Conservation (phyloP, 805 yeast species). For the Candida vaughaniae region DNA sequence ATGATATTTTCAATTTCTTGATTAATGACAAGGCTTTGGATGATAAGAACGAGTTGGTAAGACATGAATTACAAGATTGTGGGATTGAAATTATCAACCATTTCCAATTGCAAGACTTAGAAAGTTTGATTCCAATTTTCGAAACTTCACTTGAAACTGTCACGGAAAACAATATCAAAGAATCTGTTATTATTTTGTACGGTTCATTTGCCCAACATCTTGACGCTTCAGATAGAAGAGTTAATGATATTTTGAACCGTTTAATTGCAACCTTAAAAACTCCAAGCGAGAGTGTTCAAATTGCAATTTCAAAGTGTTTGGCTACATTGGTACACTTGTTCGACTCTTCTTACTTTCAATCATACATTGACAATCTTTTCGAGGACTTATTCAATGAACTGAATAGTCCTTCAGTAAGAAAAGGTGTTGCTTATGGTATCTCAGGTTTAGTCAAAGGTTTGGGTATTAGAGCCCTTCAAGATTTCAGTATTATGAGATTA, state of each 20-base stretch:
- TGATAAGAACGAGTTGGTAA: constrained; percentile 68
- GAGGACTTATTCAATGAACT: constrained; percentile 53
- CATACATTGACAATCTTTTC: constrained; percentile 58
- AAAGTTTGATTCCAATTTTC: constrained; percentile 74
- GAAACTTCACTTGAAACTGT: constrained; percentile 62
- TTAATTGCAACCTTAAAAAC: constrained; percentile 74
- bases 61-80: constrained; percentile 86
- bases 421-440: constrained; percentile 96
- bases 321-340: constrained; percentile 75
- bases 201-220: constrained; percentile 91
- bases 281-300: constrained; percentile 88
- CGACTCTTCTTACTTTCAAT: constrained; percentile 42
- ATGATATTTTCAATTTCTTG: constrained; percentile 59
- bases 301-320: constrained; percentile 81
- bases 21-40: constrained; percentile 66
- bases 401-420: constrained; percentile 46
- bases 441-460: constrained; percentile 91
- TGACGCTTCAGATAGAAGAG: constrained; percentile 60
- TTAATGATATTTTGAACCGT: constrained; percentile 63
- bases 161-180: constrained; percentile 63
- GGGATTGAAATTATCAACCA: constrained; percentile 69
- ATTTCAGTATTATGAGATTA: constrained; percentile 72
- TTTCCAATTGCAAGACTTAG: constrained; percentile 69
- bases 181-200: constrained; percentile 79
- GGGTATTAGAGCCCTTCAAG: constrained; percentile 76